These are phyloP conservation scores for Curvularia sp. DNA, from an alignment of 2,329 filamentous ascomycete species.

Conservation along the genomic window DNA sequence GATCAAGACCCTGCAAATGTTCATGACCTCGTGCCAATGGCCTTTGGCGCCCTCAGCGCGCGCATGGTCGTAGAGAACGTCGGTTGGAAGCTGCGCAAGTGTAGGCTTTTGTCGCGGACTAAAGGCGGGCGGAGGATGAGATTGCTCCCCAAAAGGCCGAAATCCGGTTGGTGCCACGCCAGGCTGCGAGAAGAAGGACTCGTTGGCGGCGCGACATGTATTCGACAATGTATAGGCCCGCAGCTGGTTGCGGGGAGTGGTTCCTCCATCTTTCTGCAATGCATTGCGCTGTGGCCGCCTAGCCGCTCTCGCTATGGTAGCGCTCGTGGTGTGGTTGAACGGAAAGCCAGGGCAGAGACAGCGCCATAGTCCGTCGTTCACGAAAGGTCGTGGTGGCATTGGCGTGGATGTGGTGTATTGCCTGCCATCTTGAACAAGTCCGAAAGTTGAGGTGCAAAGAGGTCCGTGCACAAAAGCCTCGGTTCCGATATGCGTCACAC, in stretches of 20 bases:
- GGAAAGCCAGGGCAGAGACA: slow-evolving; percentile 45
- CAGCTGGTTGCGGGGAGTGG: slow-evolving; percentile 8
- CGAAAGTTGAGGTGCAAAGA: slow-evolving; percentile 5
- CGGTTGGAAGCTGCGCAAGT: slow-evolving; percentile 37
- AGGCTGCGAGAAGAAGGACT: slow-evolving; percentile 12
- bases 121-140: neutral
- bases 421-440: slow-evolving; percentile 9
- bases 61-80: slow-evolving; percentile 42
- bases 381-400: slow-evolving; percentile 45
- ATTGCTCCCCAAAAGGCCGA: slow-evolving; percentile 13
- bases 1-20: slow-evolving; percentile 66
- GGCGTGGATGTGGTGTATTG: slow-evolving; percentile 12
- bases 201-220: slow-evolving; percentile 8
- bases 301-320: neutral
- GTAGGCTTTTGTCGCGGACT: slow-evolving; percentile 14
- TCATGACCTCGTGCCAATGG: slow-evolving; percentile 37
- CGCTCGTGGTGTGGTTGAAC: slow-evolving; percentile 4
- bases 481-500: neutral
- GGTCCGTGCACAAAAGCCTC: slow-evolving; percentile 11
- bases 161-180: slow-evolving; percentile 8
- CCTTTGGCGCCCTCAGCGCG: slow-evolving; percentile 39
- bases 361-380: slow-evolving; percentile 47
- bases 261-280: neutral
- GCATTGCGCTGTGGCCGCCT: slow-evolving; percentile 7
- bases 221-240: slow-evolving; percentile 26